Evolutionary conservation across 805 yeast genomes (phyloP).

Genomic region (Starmera amethionina): DNA sequence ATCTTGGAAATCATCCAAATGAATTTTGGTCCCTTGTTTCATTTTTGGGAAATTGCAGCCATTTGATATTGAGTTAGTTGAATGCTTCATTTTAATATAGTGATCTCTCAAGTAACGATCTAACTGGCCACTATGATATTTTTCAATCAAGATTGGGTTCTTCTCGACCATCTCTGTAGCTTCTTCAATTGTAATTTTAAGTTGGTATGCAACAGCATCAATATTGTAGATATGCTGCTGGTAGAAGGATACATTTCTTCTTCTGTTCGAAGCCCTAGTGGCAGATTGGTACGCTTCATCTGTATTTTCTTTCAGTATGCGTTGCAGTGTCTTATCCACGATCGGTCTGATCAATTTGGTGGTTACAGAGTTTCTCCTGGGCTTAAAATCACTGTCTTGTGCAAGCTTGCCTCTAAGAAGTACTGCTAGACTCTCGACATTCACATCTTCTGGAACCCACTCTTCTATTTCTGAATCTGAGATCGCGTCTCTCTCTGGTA

Average conservation of each 20-base stretch:
- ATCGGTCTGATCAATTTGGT: too few species aligned
- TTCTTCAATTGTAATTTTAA: conserved; percentile 9
- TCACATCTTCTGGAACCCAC: neutral
- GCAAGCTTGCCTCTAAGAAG: too few species aligned
- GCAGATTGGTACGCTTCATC: neutral
- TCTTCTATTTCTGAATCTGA: neutral
- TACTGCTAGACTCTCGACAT: neutral
- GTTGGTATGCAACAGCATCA: conserved; percentile 13
- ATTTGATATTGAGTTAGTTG: too few species aligned
- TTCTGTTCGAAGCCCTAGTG: neutral
- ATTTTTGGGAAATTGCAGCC: neutral
- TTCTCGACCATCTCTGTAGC: conserved; percentile 14
- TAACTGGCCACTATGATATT: conserved; percentile 19
- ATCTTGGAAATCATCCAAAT: too few species aligned
- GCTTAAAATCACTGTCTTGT: too few species aligned
- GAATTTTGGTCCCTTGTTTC: neutral
- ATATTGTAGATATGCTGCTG: conserved; percentile 19
- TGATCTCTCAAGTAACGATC: conserved; percentile 5
- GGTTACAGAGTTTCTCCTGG: too few species aligned
- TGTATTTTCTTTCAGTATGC: too few species aligned
- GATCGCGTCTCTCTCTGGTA: neutral
- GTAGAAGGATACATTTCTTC: conserved; percentile 12
- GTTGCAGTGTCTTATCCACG: too few species aligned
- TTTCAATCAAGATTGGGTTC: conserved; percentile 15
- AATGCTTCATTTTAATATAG: neutral